Evolutionary conservation across 2,329 filamentous ascomycete species (phyloP), one percentile per base, ranked within the genome.

Genomic region (Fusarium hainanense): DNA sequence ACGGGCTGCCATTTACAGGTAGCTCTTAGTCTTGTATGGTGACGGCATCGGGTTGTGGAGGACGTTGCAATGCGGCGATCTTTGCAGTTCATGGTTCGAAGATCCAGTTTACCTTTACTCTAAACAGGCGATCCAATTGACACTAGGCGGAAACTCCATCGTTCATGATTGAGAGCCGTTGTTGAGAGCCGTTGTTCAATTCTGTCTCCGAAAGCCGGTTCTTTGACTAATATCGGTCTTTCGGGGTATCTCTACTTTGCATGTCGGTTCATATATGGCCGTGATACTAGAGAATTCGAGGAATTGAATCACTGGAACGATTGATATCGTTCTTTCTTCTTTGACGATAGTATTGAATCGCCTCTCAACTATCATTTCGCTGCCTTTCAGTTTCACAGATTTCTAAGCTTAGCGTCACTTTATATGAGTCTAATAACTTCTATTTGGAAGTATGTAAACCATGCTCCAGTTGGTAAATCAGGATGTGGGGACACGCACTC

Each of bases 91-190:
- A 27, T 54, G 62, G 52, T n/a, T 18, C 7, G 43, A 6, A 23
- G 49, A 34, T 52, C 66, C 66, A 41, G 10, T 63, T 59, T 59
- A 68, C 54, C 18, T 64, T 50, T 64, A 60, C 67, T 40, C 46
- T 50, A 64, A 60, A 58, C 12, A 23, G 18, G 3, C 27, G 7
- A 18, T 49, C 67, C 67, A 70, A 70, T 70, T n/a, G 14, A 37
- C 34, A 20, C 3, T 3, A 27, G 25, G 32, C 34, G 34, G 34
- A 37, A 43, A 62, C 30, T 9, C 12, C 34, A 13, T 48, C 34
- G 16, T 16, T 18, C 28, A 25, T 32, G 8, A 32, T 12, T 18
- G 32, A 21, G 47, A 32, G n/a, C 63, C 52, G 57, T 28, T 1
- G 13, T 18, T 20, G 30, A 49, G 12, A 63, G 49, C 61, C 51